Evolutionary conservation across 164 flowering plant species (phyloP), one percentile per base, ranked within the genome.

Genomic region (Vitis cinerea): DNA sequence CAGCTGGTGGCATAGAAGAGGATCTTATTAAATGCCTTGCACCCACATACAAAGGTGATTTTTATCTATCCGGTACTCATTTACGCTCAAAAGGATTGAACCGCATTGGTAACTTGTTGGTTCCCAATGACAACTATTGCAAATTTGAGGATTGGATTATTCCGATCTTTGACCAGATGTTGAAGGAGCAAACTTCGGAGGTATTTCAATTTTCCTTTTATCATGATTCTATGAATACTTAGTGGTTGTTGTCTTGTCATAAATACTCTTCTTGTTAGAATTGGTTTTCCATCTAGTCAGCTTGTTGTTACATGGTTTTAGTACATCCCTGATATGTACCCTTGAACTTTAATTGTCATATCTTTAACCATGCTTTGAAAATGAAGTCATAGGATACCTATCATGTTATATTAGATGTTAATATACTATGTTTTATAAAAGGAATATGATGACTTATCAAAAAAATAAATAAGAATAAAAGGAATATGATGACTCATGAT

Each of bases 81-180:
- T 70, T 95, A 48, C 90, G 98, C n/a, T 81, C 97, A 37, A 93
- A 88, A 79, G 99, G 98, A 57, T 78, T 93, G 82, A 95, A 95
- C 69, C 90, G 98, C 63, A 95, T 95, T 74, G 98, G 98, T 62
- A 95, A 95, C 74, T 73, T 95, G 78, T 78, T 95, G 87, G 97
- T 95, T 67, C 98, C 99, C 10, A 95, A 95, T 79, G 95, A 90
- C 65, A 95, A 95, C 83, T 95, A 95, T 76, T 93, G 99, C 83
- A 90, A 93, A 75, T 95, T 95, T 81, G 99, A 93, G 85, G 97
- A 93, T 66, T 95, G 99, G 99, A 88, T 95, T 54, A 82, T 89
- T 64, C 97, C 98, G 37, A 90, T 95, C 71, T 88, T 95, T 67
- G 97, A 91, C 72, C 78, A 84, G 68, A 91, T 95, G 99, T 66